Conservation (phyloP, 2,329 filamentous ascomycete species). For the Escovopsis sp. region DNA sequence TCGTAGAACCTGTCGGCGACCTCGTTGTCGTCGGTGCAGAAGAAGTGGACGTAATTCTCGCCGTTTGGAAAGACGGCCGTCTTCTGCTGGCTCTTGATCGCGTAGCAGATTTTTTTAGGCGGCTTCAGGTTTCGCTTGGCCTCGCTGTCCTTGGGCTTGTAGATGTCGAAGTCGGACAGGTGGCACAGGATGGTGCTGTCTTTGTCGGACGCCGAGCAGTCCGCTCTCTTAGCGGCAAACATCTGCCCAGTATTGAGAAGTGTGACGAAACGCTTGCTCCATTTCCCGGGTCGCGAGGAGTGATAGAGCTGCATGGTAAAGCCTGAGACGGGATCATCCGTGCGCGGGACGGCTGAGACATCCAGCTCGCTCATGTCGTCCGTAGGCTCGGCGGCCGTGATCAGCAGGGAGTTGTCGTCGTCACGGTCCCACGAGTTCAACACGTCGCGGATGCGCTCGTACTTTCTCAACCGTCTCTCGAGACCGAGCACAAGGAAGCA, state of each 20-base stretch:
- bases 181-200: conserved; percentile 62
- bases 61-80: conserved; percentile 67
- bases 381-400: conserved; percentile 43
- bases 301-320: conserved; percentile 61
- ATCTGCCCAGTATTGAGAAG: conserved; percentile 61
- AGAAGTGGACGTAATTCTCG: conserved; percentile 84
- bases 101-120: conserved; percentile 74
- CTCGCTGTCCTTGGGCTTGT: conserved; percentile 56
- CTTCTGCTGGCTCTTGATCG: conserved; percentile 85
- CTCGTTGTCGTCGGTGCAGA: conserved; percentile 59
- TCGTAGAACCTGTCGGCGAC: conserved; percentile 55
- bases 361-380: conserved; percentile 48
- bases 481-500: conserved; percentile 61
- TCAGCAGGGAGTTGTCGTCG: conserved; percentile 55
- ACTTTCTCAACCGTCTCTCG: conserved; percentile 67
- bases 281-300: conserved; percentile 68
- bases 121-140: conserved; percentile 58
- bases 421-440: conserved; percentile 89
- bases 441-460: conserved; percentile 74
- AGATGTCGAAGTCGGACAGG: conserved; percentile 85
- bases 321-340: conserved; percentile 44
- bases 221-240: conserved; percentile 51
- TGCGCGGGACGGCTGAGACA: conserved; percentile 43
- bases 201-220: conserved; percentile 45
- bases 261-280: conserved; percentile 72